Conservation (phyloP, 2,329 filamentous ascomycete genomes). For the Diaporthe ampelina region DNA sequence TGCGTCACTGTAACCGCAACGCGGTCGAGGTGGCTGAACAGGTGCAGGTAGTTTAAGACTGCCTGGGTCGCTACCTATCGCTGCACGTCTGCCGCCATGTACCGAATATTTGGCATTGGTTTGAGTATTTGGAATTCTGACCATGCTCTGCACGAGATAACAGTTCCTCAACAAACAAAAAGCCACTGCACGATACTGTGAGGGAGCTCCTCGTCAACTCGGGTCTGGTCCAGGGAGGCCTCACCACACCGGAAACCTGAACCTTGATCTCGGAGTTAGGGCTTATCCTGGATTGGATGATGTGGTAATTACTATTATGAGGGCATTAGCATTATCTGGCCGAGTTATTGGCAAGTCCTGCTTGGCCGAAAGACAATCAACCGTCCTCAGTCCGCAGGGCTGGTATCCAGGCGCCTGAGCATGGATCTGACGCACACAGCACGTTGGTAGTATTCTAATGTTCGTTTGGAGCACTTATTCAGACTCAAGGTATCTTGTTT, state of each 20-base stretch:
- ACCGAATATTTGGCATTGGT: neutral
- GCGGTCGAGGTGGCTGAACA: neutral
- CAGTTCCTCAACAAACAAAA: neutral
- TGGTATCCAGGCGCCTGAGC: neutral
- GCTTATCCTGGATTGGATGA: neutral
- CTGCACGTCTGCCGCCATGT: neutral
- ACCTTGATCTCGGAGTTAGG: too few species aligned
- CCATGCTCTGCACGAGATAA: neutral
- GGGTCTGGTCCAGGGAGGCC: neutral
- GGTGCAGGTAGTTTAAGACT: neutral
- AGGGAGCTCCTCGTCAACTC: neutral
- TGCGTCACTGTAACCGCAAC: neutral
- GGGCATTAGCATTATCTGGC: neutral
- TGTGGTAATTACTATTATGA: neutral
- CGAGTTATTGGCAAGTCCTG: neutral
- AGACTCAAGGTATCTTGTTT: neutral
- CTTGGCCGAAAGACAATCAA: neutral
- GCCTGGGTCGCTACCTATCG: neutral
- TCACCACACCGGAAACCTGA: neutral
- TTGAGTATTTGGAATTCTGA: neutral
- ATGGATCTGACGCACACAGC: too few species aligned
- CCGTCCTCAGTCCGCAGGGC: neutral
- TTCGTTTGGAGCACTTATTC: neutral
- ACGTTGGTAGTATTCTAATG: neutral
- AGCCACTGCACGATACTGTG: neutral